Evolutionary conservation across 305 asterid species (phyloP).

Genomic region (Euphrasia arctica): DNA sequence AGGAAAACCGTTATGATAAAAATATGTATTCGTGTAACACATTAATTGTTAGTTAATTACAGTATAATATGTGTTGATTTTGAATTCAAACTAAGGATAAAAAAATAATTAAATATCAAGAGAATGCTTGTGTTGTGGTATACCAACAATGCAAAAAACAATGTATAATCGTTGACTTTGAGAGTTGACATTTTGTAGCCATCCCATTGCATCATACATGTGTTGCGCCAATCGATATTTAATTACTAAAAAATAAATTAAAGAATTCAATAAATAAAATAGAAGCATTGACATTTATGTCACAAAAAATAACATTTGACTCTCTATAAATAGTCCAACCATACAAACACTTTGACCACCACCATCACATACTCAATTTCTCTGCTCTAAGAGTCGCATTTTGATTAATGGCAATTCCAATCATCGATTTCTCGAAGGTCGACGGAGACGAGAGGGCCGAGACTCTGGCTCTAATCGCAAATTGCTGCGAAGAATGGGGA

Average conservation of each 20-base stretch:
- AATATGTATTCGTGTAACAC: no score
- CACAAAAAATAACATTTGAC: background rate
- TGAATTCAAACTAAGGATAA: no score
- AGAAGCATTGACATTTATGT: slow-evolving; percentile 39
- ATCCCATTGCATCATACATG: slow-evolving; percentile 38
- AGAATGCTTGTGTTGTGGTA: no score
- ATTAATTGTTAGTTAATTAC: no score
- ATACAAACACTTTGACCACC: slow-evolving; percentile 19
- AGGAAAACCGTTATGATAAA: no score
- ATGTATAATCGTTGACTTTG: slow-evolving; percentile 29
- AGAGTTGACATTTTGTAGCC: slow-evolving; percentile 41
- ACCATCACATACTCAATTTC: background rate
- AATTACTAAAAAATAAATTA: background rate
- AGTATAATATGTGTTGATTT: no score
- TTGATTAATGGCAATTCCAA: slow-evolving; percentile 64
- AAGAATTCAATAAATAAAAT: background rate
- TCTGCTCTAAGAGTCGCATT: background rate
- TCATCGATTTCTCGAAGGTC: slow-evolving; percentile 75
- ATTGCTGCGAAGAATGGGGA: slow-evolving; percentile 85
- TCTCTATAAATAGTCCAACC: slow-evolving; percentile 32
- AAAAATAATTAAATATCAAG: no score
- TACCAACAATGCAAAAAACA: background rate
- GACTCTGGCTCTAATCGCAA: slow-evolving; percentile 64
- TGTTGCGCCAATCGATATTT: slow-evolving; percentile 21
- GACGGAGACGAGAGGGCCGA: slow-evolving; percentile 64